Evolutionary conservation across 169 alveolate species (phyloP), one percentile per base, ranked within the genome.

Genomic region (Cryptosporidium felis): DNA sequence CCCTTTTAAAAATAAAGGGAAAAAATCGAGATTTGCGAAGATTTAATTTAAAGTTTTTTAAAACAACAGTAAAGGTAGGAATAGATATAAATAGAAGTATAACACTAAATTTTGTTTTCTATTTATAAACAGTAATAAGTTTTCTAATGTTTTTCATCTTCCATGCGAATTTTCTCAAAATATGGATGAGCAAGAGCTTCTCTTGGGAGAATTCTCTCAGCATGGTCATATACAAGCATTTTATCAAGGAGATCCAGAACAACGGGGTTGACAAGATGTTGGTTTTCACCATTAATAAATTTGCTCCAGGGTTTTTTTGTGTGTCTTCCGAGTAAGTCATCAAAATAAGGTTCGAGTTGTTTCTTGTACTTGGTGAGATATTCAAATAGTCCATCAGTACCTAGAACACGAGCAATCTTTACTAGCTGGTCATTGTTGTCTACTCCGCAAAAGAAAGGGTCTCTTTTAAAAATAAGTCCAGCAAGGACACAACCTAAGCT

Each of bases 151-250:
- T 88, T 49, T 30, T 89, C 89, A 8, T 91, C 85, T 23, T 74
- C 85, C 21, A 18, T 28, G 40, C 41, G 91, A 9, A 93, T 93
- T 32, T 88, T 93, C 32, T 92, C 93, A 91, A 98, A 97, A 91
- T 97, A 98, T 40, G 98, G 98, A 89, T 98, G 99, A 56, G 93
- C 93, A 97, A 98, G 94, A 9, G 99, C 99, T 47, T 97, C 99
- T 80, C 91, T 94, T 6, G 99, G 99, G 28, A 98, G 94, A 59
- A 98, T 97, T 91, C 99, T 94, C 90, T 94, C 88, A 46, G 96
- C 95, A 90, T 97, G 99, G 79, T 98, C 99, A 66, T 96, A 96
- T 62, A 95, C 97, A 3, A 98, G 92, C 99, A 98, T 96, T 81
- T 95, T 94, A 89, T 96, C 97, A 49, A 98, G 89, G 45, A 97